Conservation (phyloP, 2,329 filamentous ascomycete genomes). For the Alternaria sp. region DNA sequence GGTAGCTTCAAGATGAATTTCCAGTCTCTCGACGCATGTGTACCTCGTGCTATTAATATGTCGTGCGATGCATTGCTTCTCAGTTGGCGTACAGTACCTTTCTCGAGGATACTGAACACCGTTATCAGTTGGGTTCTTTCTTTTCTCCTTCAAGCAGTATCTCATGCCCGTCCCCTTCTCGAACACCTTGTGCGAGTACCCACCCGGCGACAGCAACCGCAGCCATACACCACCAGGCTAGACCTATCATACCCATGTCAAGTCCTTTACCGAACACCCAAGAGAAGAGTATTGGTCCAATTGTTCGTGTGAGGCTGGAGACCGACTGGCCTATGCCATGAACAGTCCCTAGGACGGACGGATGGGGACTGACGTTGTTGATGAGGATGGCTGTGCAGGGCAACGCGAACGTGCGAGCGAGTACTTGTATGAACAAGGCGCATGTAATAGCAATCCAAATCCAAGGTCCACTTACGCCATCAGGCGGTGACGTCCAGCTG, state of each 20-base stretch:
- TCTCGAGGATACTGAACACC: accelerated
- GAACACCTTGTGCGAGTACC: conserved; percentile 64
- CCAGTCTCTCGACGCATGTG: neutral
- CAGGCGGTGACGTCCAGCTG: conserved; percentile 50
- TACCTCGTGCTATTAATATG: neutral
- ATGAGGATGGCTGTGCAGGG: conserved; percentile 65
- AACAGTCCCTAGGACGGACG: conserved; percentile 63
- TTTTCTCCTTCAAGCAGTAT: conserved; percentile 65
- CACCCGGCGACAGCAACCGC: conserved; percentile 60
- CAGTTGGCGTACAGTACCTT: neutral
- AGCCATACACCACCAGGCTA: conserved; percentile 67
- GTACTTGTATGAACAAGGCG: conserved; percentile 56
- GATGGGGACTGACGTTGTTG: conserved; percentile 62
- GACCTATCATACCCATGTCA: conserved; percentile 65
- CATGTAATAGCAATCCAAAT: conserved; percentile 56
- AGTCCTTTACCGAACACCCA: conserved; percentile 69
- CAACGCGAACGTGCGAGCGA: conserved; percentile 61
- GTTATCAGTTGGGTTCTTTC: neutral
- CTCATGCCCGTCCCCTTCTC: conserved; percentile 71
- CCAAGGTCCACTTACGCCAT: conserved; percentile 50
- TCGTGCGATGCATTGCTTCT: neutral
- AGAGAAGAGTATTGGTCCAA: conserved; percentile 69
- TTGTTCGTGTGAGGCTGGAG: conserved; percentile 65
- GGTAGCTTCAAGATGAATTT: neutral
- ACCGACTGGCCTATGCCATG: conserved; percentile 69